Conservation (phyloP, 2,329 filamentous ascomycete genomes). For the Alternaria postmessia region DNA sequence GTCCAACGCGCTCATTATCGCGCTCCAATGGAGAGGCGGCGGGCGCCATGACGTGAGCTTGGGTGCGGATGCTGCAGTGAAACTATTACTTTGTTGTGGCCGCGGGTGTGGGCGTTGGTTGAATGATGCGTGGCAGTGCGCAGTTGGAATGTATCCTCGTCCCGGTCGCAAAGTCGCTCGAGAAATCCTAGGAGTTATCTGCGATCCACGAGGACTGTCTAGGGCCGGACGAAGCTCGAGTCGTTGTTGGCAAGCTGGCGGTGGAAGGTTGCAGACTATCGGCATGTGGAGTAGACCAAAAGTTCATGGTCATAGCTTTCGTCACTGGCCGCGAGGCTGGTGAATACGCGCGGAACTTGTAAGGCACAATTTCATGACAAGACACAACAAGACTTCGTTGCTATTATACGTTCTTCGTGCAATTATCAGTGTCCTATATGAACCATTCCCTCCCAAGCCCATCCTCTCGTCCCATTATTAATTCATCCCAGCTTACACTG, state of each 20-base stretch:
- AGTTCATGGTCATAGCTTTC: constrained; percentile 33
- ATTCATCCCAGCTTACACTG: constrained; percentile 19
- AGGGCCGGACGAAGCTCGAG: neutral
- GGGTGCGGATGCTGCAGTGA: neutral
- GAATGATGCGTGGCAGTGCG: neutral
- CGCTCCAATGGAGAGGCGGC: constrained; percentile 36
- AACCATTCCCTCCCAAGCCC: neutral
- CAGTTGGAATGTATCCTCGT: neutral
- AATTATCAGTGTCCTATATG: constrained; percentile 21
- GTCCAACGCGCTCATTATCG: constrained; percentile 51
- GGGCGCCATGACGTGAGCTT: constrained; percentile 39
- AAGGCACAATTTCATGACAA: neutral
- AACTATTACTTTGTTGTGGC: neutral
- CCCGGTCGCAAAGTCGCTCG: neutral
- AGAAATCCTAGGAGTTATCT: neutral
- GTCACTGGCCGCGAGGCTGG: neutral
- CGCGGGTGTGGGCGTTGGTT: neutral
- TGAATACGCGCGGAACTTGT: neutral
- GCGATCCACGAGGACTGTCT: neutral
- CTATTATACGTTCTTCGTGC: constrained; percentile 11
- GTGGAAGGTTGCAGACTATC: neutral
- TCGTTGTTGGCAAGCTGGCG: neutral
- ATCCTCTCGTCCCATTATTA: constrained; percentile 16
- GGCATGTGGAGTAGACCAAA: constrained; percentile 19
- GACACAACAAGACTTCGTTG: neutral